Conservation (phyloP, 2,329 filamentous ascomycete genomes). For the Myriosclerotinia curreyana region DNA sequence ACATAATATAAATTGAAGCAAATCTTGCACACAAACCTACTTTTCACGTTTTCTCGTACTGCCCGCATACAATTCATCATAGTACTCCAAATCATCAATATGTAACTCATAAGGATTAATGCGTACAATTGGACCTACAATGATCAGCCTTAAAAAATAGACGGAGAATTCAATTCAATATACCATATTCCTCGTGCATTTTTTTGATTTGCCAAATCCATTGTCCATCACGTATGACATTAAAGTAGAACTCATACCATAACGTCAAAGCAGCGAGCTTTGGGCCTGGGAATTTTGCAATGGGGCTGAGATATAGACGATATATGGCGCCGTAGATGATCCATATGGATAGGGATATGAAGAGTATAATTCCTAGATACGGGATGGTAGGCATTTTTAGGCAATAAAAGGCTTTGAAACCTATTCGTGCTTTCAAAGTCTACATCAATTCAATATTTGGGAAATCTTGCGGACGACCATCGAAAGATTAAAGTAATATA, state of each 20-base stretch:
- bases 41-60: constrained; percentile 24
- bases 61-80: constrained; percentile 43
- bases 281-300: constrained; percentile 39
- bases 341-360: constrained; percentile 8
- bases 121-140: constrained; percentile 13
- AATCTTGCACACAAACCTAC: constrained; percentile 22
- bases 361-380: not conserved
- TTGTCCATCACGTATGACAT: constrained; percentile 43
- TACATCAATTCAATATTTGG: no score
- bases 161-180: constrained; percentile 38
- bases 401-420: not conserved
- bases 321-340: constrained; percentile 22
- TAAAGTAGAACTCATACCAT: constrained; percentile 43
- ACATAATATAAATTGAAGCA: not conserved
- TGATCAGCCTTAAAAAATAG: not conserved
- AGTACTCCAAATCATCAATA: constrained; percentile 40
- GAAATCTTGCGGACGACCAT: not conserved
- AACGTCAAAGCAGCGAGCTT: constrained; percentile 37
- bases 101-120: constrained; percentile 41
- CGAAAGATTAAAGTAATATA: not conserved
- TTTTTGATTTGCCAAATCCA: constrained; percentile 45
- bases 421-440: not conserved
- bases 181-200: constrained; percentile 44
- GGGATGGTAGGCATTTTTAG: not conserved
- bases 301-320: constrained; percentile 40